Base-by-base conservation (phyloP, 2,329 filamentous ascomycete species). In the Exophiala alcalophila region DNA sequence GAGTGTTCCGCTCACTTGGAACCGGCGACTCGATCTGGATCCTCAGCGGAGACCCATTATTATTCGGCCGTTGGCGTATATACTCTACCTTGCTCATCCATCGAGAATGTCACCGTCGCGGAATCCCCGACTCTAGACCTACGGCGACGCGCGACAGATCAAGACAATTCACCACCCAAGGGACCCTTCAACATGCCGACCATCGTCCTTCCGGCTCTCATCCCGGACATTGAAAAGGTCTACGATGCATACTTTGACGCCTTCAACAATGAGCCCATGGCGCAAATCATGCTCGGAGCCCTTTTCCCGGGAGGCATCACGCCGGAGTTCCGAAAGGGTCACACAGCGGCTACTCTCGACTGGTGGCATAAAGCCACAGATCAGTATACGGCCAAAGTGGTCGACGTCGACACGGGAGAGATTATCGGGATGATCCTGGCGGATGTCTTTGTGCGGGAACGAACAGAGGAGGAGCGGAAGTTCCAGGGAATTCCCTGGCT, bases 311-410 rank as follows among this genome's bases (percentile, higher is more conserved):
- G 65, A 61, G 4, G 60, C 50, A 25, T 69, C 27, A 47, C 47
- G 10, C 39, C 44, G 4, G 49, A 52, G 14, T 71, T 71, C 56
- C 66, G 70, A 26, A 64, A 67, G 40, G 62, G 58, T 3, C 72
- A 74, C 49, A 60, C 68, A 19, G 59, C 59, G 2, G 67, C 65
- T 14, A 71, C 67, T 1, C 52, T 68, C 10, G 60, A 68, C 37
- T 64, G 58, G 27, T 63, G 61, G 62, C 57, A 64, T n/a, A 62
- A 58, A 9, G 64, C 58, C 44, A 44, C 24, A 12, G 24, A 59
- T 12, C 70, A 74, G 47, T 72, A 73, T 57, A 74, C 70, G 1
- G 61, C 65, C 47, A 74, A 74, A 57, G 70, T 66, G 37, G 60
- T 73, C 18, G 69, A 74, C 49, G 64, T 61, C 4, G 59, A 61